Evolutionary conservation across 2,329 filamentous ascomycete species (phyloP), one percentile per base, ranked within the genome.

Genomic region (Thermothelomyces thermophilus): DNA sequence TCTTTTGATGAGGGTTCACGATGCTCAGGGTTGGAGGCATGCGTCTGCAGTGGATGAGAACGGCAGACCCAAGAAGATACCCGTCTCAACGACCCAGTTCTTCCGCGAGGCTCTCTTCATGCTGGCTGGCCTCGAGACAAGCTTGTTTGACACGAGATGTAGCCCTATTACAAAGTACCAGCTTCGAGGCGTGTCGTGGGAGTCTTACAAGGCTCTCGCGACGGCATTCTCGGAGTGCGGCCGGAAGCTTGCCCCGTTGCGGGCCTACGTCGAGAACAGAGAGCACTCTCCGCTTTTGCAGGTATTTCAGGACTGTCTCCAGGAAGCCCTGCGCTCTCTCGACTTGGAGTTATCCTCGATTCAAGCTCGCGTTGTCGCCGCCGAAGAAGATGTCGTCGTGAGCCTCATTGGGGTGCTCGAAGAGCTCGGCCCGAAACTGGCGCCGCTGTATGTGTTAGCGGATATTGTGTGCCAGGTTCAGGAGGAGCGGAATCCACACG

Each of bases 51-150:
- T 56, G 44, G 68, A 72, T 17, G 43, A 62, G 3, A 53, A 60
- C 9, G 66, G 64, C 0, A 62, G 60, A 30, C 53, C 65, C 0
- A 66, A 66, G 28, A 74, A 74, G 50, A 64, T 71, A 0, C 60
- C 67, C 1, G 71, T 91, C 5, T 79, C 85, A 0, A 90, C 95
- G 63, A 71, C 86, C 1, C 82, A 90, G 56, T 72, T 83, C 10
- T 70, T 90, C 22, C 80, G 89, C 41, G 90, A 97, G 62, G 79
- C 82, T 0, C 71, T 96, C 0, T 91, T 88, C 60, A 94, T 96
- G 87, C 75, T 97, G 0, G 79, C 82, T 47, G 90, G 90, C 0
- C 70, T 93, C 3, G 77, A 83, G 5, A 91, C 86, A 2, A 84
- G 82, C 1, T 63, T 95, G 1, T 95, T 90, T 60, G 70, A 69